These are phyloP conservation scores for Lotus japonicus DNA, from an alignment of 306 rosid species.

Conservation along the genomic window DNA sequence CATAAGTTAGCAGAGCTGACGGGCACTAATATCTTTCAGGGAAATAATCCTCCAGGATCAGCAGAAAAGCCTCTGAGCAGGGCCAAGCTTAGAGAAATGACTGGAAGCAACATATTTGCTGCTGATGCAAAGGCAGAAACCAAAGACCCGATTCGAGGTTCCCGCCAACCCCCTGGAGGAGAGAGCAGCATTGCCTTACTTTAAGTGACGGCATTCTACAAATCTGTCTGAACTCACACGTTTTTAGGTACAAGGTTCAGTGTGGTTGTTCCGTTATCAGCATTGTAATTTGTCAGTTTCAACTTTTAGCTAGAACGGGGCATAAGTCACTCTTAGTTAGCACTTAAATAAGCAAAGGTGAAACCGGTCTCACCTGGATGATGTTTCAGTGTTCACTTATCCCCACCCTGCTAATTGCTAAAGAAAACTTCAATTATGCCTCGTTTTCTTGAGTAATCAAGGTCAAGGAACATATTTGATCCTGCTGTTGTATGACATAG, in stretches of 20 bases:
- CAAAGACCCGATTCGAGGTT: constrained; percentile 71
- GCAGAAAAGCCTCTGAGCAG: constrained; percentile 74
- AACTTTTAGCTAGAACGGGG: background rate
- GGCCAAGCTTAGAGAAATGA: constrained; percentile 90
- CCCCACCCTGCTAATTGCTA: background rate
- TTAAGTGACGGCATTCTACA: constrained; percentile 31
- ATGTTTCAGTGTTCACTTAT: background rate
- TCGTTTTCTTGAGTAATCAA: background rate
- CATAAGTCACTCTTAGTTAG: background rate
- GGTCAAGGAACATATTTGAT: background rate
- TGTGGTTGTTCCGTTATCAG: background rate
- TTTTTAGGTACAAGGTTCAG: constrained; percentile 17
- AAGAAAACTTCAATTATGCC: background rate
- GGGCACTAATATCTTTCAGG: constrained; percentile 79
- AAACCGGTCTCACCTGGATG: background rate
- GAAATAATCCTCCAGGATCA: constrained; percentile 64
- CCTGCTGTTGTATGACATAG: too few species aligned
- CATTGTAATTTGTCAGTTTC: constrained; percentile 17
- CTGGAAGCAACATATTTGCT: constrained; percentile 84
- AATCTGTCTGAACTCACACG: constrained; percentile 12
- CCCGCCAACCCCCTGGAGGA: constrained; percentile 91
- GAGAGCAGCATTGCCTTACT: constrained; percentile 87
- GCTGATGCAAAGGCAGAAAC: constrained; percentile 72
- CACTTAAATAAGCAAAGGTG: constrained; percentile 5
- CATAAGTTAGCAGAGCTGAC: constrained; percentile 88